Conservation (phyloP, 306 rosid species). For the Betula pendula region DNA sequence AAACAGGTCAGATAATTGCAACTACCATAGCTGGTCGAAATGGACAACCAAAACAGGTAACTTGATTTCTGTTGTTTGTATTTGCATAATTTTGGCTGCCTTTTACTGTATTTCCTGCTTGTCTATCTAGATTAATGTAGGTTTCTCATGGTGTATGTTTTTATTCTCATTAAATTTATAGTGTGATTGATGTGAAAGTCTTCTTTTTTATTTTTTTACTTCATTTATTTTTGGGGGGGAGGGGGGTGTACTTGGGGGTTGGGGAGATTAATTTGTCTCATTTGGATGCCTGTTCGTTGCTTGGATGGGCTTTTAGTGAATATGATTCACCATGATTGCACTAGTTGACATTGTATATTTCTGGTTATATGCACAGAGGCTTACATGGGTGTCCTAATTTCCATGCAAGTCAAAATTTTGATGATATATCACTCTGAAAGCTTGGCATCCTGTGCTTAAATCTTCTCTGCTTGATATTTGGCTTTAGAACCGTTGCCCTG, state of each 20-base stretch:
- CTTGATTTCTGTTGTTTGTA: slow-evolving; percentile 9
- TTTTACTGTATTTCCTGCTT: neutral
- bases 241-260: neutral
- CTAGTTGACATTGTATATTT: too few species aligned
- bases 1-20: slow-evolving; percentile 81
- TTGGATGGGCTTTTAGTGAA: neutral
- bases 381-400: neutral
- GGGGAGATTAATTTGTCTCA: neutral
- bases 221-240: neutral
- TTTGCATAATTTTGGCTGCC: slow-evolving; percentile 11
- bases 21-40: slow-evolving; percentile 75
- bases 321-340: neutral
- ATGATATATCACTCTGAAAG: neutral
- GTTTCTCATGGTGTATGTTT: neutral
- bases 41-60: slow-evolving; percentile 88
- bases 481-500: neutral
- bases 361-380: neutral
- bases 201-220: neutral
- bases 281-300: neutral
- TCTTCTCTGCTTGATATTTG: slow-evolving; percentile 9
- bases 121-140: slow-evolving; percentile 5
- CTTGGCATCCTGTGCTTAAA: slow-evolving; percentile 8
- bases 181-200: neutral
- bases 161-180: neutral
- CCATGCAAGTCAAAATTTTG: neutral